Evolutionary conservation across 1,284 basidiomycete genomes (phyloP), one percentile per base, ranked within the genome.

Genomic region (Ustilago hordei): DNA sequence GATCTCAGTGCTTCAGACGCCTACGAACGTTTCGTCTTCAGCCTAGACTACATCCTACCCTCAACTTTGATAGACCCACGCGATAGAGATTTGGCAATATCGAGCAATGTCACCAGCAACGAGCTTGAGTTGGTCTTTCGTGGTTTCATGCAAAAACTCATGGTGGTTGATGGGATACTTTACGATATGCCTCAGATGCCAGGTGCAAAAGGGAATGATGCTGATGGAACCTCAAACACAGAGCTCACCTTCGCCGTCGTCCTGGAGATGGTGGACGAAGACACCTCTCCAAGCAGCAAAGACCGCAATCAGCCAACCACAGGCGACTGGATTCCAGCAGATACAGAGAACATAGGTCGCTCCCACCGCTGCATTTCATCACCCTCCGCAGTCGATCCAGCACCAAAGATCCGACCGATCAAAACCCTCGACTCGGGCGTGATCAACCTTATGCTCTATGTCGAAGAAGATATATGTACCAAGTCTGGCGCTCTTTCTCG

Each of bases 71-170:
- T 93, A 50, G 88, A 92, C 57, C 89, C 92, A 50, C 91, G 93
- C 36, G 82, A 84, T 76, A 78, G 82, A 75, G 87, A 84, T 88
- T 38, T 69, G 62, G 86, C 88, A 50, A 90, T 93, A 9, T 90
- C 91, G 71, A 89, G 90, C 60, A 91, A 91, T 9, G 91, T 93
- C 87, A 89, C 91, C 1, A 86, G 90, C 1, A 86, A 86, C 2
- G 89, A 91, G 15, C 89, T 96, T 12, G 90, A 91, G 36, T 91
- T 93, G 79, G 91, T 93, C 81, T 92, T 96, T 75, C 91, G 94
- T 12, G 92, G 92, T 2, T 94, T 95, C 82, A 89, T 97, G 60
- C 89, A 94, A 78, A 95, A 94, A 83, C 89, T 97, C 39, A 91
- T 88, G 69, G 91, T 93, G 88, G 89, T 95, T 28, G 93, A 95